Conservation (phyloP, 2,329 filamentous ascomycete genomes). For the Claviceps fusiformis region DNA sequence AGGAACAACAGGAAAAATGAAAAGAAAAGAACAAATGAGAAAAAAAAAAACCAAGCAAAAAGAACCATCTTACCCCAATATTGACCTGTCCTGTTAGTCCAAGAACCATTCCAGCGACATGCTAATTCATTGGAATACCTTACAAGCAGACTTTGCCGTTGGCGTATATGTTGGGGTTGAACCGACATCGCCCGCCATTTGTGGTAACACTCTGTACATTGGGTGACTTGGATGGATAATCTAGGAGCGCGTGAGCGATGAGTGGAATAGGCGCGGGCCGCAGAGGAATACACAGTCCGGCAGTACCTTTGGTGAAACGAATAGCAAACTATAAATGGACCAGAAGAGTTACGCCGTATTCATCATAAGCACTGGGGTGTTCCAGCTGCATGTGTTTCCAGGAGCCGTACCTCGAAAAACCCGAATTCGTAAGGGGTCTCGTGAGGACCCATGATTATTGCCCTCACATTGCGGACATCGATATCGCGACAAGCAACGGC, state of each 20-base stretch:
- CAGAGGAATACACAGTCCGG: neutral
- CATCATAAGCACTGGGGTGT: neutral
- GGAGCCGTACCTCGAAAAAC: conserved; percentile 68
- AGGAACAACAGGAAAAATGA: no score
- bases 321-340: conserved; percentile 48
- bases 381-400: neutral
- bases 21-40: neutral
- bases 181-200: conserved; percentile 74
- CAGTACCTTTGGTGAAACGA: conserved; percentile 58
- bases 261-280: neutral
- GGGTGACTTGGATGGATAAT: conserved; percentile 65
- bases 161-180: conserved; percentile 95
- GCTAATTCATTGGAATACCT: conserved; percentile 21
- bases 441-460: conserved; percentile 81
- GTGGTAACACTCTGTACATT: conserved; percentile 61
- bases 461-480: conserved; percentile 78
- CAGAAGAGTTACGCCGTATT: neutral
- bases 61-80: conserved; percentile 52
- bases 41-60: neutral
- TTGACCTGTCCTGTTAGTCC: conserved; percentile 43
- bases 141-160: conserved; percentile 84
- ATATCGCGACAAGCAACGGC: conserved; percentile 77
- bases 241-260: conserved; percentile 27
- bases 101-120: neutral
- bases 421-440: conserved; percentile 95